Evolutionary conservation across 192 early-diverging fungal genomes (phyloP).

Genomic region (Backusella tuberculispora): DNA sequence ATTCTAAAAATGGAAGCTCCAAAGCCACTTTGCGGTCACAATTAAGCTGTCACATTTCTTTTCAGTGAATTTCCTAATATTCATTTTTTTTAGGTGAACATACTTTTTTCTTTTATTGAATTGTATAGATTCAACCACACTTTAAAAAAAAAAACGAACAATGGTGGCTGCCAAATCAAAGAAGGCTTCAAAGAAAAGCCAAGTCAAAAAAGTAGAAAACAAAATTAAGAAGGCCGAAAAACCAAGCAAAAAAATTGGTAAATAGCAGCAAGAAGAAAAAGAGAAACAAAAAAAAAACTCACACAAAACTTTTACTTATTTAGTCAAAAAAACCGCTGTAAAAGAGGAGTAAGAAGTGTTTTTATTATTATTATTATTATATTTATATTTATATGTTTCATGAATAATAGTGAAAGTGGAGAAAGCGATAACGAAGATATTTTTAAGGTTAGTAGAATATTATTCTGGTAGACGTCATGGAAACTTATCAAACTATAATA

Average conservation of each 20-base stretch:
- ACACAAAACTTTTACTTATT: neutral
- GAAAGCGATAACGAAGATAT: neutral
- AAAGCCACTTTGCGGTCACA: neutral
- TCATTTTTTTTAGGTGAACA: neutral
- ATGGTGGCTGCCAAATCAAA: constrained; percentile 4
- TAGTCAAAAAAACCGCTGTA: neutral
- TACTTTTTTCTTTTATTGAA: neutral
- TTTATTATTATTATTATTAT: neutral
- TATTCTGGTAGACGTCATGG: neutral
- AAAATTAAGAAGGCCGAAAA: constrained; percentile 8
- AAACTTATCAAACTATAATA: neutral
- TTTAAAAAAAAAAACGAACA: neutral
- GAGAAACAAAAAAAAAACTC: neutral
- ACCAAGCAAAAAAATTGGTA: constrained; percentile 4
- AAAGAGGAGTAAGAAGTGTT: neutral
- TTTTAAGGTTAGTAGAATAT: neutral
- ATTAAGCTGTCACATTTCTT: neutral
- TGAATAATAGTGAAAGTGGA: neutral
- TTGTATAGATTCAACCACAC: constrained; percentile 1
- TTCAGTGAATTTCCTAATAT: neutral
- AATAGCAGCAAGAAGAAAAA: neutral
- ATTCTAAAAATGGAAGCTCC: neutral
- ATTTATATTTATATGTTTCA: neutral
- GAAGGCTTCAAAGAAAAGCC: neutral
- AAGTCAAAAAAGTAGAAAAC: neutral